Evolutionary conservation across 2,329 filamentous ascomycete genomes (phyloP).

Genomic region (Onygena corvina): DNA sequence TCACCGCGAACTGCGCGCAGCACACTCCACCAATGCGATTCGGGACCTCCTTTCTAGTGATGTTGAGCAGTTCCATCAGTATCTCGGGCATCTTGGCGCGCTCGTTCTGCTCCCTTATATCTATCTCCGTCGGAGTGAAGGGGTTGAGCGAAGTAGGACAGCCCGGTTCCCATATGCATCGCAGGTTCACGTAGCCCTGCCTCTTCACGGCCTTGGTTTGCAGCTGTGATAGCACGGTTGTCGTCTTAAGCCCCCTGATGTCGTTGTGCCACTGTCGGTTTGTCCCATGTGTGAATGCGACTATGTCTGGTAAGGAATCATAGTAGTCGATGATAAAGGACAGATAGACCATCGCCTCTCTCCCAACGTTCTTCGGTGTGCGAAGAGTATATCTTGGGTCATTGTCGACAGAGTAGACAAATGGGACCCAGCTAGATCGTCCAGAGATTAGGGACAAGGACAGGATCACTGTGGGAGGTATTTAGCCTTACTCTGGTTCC

Average conservation of each 20-base stretch:
- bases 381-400: slow-evolving; percentile 8
- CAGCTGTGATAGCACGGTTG: slow-evolving; percentile 39
- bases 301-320: slow-evolving; percentile 29
- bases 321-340: slow-evolving; percentile 32
- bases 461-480: too few species aligned
- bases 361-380: slow-evolving; percentile 9
- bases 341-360: slow-evolving; percentile 13
- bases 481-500: slow-evolving; percentile 10
- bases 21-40: slow-evolving; percentile 40
- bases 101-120: slow-evolving; percentile 24
- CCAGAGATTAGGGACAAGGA: not conserved
- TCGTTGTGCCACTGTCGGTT: slow-evolving; percentile 41
- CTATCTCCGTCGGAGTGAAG: slow-evolving; percentile 30
- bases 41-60: slow-evolving; percentile 25
- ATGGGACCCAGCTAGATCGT: slow-evolving; percentile 10
- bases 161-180: slow-evolving; percentile 42
- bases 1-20: slow-evolving; percentile 46
- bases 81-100: slow-evolving; percentile 40
- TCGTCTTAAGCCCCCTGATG: slow-evolving; percentile 41
- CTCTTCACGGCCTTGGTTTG: slow-evolving; percentile 38
- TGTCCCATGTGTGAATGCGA: slow-evolving; percentile 32
- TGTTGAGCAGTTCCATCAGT: slow-evolving; percentile 40
- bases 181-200: slow-evolving; percentile 44
- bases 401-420: slow-evolving; percentile 11
- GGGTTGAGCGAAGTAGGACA: slow-evolving; percentile 43